Evolutionary conservation across 1,284 basidiomycete genomes (phyloP).

Genomic region (Meripilus lineatus): DNA sequence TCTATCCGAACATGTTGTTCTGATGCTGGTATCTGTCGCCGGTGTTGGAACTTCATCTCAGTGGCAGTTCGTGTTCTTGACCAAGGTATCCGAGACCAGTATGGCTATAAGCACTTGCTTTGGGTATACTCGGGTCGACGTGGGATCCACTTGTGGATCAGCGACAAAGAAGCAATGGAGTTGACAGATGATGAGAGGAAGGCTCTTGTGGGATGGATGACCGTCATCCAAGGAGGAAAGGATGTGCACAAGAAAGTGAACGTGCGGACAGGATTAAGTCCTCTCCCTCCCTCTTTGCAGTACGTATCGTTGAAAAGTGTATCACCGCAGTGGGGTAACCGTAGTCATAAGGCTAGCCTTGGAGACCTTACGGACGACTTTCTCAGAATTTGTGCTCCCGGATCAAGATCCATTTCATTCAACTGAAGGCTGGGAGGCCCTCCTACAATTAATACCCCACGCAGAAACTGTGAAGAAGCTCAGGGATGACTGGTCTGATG

Average conservation of each 20-base stretch:
- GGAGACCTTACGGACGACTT: slow-evolving; percentile 49
- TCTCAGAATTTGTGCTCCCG: slow-evolving; percentile 67
- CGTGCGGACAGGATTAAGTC: slow-evolving; percentile 46
- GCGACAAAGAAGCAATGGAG: slow-evolving; percentile 83
- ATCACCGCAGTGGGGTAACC: neutral
- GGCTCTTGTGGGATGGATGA: slow-evolving; percentile 83
- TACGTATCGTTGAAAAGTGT: slow-evolving; percentile 32
- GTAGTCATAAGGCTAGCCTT: slow-evolving; percentile 42
- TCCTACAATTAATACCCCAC: slow-evolving; percentile 78
- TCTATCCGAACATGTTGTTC: slow-evolving; percentile 93
- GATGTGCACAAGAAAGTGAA: slow-evolving; percentile 86
- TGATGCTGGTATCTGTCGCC: slow-evolving; percentile 86
- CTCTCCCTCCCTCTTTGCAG: slow-evolving; percentile 70
- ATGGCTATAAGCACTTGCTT: slow-evolving; percentile 77
- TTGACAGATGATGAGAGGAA: slow-evolving; percentile 90
- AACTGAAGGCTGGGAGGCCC: slow-evolving; percentile 67
- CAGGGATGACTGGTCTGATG: slow-evolving; percentile 56
- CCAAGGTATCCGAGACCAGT: slow-evolving; percentile 75
- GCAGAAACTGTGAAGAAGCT: slow-evolving; percentile 42
- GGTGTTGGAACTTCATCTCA: slow-evolving; percentile 95
- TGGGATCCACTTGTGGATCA: slow-evolving; percentile 98
- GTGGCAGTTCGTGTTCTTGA: slow-evolving; percentile 91
- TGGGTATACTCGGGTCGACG: slow-evolving; percentile 99
- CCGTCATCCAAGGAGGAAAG: slow-evolving; percentile 81
- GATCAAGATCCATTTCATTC: slow-evolving; percentile 87